Evolutionary conservation across 352 stramenopile species (phyloP), one percentile per base, ranked within the genome.

Genomic region (Achlya hypogyna): DNA sequence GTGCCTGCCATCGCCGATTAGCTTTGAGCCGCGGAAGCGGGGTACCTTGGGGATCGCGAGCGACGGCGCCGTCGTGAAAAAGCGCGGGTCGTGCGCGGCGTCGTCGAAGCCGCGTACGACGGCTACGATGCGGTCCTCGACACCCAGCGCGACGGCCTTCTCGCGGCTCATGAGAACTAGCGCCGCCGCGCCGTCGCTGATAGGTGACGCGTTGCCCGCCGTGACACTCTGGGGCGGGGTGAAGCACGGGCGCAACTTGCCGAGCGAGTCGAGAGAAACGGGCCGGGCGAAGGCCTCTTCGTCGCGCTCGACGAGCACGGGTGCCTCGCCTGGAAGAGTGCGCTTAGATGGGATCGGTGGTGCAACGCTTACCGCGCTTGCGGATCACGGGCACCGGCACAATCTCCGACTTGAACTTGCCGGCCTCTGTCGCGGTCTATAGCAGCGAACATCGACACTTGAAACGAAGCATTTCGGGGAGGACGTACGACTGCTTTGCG

Each of bases 131-230:
- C 74, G 89, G 23, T 14, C n/a, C 34, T 58, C 51, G 23, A 96
- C 68, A 2, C 88, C 92, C 20, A 92, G 76, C 28, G 84, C 81
- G 28, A 87, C 72, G 10, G 94, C 94, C 66, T 97, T 88, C 16
- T 82, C 80, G 63, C 91, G 86, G 32, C 83, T 96, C 93, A 98
- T 98, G 52, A 99, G 72, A 47, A 99, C 89, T 49, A 99, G 78
- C 9, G 96, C 88, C 32, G 96, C 88, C 0, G 96, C 97, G 27
- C 97, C 97, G 67, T 99, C 97, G 75, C 98, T 99, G 38, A 99
- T 74, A 4, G 89, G 88, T 56, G 89, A 96, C n/a, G 97, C 91
- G 75, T 99, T 99, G 1, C 89, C 96, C 10, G 97, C 96, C 12
- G 97, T 99, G 45, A 99, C 92, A 0, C 89, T 98, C 35, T 94